Conservation (phyloP, 2,329 filamentous ascomycete genomes). For the Ophiostoma sp. region DNA sequence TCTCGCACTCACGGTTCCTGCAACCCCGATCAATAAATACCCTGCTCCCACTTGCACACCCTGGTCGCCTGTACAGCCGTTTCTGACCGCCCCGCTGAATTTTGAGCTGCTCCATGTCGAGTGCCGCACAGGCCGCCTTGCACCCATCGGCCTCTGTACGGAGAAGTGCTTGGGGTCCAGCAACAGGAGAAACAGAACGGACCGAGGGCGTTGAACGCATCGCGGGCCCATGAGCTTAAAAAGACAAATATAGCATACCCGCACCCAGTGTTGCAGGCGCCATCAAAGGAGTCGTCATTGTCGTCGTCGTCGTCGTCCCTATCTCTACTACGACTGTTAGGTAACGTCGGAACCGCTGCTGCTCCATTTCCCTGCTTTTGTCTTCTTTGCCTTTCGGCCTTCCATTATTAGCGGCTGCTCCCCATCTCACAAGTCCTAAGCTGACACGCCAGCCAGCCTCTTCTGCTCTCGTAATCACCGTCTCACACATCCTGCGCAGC, state of each 20-base stretch:
- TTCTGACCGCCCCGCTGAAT: not conserved
- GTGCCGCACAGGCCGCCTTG: constrained; percentile 19
- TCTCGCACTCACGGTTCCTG: too few relatives aligned
- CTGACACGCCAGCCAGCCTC: not conserved
- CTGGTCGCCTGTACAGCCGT: not conserved
- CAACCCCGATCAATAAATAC: not conserved
- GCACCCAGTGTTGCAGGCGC: constrained; percentile 15
- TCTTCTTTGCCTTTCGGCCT: not conserved
- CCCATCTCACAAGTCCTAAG: not conserved
- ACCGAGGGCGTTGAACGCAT: not conserved
- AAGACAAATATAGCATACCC: constrained; percentile 5
- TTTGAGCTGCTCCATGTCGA: constrained; percentile 3
- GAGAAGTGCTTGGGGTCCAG: not conserved
- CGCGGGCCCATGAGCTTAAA: not conserved
- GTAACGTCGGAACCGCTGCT: not conserved
- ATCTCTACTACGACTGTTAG: not conserved
- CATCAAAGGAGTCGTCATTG: constrained; percentile 17
- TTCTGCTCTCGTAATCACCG: not conserved
- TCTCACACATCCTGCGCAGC: not conserved
- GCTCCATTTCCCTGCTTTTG: not conserved
- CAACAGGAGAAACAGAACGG: not conserved
- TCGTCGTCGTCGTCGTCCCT: constrained; percentile 13
- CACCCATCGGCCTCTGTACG: not conserved
- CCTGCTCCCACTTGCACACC: not conserved
- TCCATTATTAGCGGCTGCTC: not conserved